Conservation (phyloP, 2,329 filamentous ascomycete species). For the Trichoderma polysporum region DNA sequence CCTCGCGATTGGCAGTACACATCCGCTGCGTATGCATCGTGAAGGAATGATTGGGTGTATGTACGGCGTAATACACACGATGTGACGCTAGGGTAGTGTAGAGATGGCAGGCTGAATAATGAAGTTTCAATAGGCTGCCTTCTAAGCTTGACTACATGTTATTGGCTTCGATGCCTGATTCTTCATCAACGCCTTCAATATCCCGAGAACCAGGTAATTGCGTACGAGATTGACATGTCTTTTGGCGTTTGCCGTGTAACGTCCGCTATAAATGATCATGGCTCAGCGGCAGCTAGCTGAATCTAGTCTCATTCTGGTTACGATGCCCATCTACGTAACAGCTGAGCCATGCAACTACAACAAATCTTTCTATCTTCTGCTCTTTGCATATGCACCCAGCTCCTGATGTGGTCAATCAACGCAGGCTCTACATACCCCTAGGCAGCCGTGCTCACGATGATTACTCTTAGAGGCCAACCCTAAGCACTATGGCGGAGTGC, state of each 20-base stretch:
- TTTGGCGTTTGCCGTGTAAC: no score
- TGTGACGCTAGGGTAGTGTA: neutral
- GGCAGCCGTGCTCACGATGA: neutral
- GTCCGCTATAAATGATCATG: no score
- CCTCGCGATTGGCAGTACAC: neutral
- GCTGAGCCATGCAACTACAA: neutral
- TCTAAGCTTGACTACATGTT: no score
- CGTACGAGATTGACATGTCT: no score
- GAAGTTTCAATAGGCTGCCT: no score
- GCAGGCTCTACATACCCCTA: neutral
- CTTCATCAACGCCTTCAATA: no score
- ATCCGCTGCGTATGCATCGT: neutral
- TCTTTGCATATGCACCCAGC: neutral
- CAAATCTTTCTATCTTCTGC: neutral
- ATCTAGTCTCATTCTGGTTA: neutral
- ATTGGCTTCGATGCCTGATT: neutral
- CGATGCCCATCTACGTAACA: neutral
- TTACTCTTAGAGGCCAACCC: neutral
- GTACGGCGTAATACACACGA: neutral
- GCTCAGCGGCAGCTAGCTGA: no score
- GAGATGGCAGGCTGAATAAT: no score
- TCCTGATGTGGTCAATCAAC: neutral
- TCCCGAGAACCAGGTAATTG: no score
- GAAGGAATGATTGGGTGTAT: neutral
- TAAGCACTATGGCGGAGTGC: neutral